Percentiles rank a stretch among this genome's conserved stretches.
Conservation (phyloP, 1,139 yeast genomes). For the Blastobotrys ciferrii region DNA sequence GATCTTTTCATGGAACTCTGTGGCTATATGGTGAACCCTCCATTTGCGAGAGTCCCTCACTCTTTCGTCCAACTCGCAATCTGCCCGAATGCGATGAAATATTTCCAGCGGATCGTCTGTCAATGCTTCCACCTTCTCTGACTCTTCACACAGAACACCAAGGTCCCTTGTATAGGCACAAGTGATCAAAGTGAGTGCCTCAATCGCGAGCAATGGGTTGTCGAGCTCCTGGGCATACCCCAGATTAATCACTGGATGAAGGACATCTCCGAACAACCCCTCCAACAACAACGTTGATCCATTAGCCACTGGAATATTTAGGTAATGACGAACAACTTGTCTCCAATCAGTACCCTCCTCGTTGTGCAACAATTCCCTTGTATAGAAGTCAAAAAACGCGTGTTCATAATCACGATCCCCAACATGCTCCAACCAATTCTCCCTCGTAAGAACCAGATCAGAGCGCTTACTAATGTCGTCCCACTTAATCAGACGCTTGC, state of each 20-base stretch:
- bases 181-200: conserved; percentile 33
- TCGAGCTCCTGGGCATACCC: conserved; percentile 37
- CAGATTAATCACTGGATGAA: conserved; percentile 36
- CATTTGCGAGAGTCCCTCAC: conserved; percentile 15
- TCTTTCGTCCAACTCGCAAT: conserved; percentile 21
- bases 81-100: conserved; percentile 24
- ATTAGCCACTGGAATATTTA: conserved; percentile 6
- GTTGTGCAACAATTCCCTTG: conserved; percentile 27
- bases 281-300: conserved; percentile 18
- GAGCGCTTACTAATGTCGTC: conserved; percentile 34
- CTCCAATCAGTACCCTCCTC: conserved; percentile 33
- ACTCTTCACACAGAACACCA: conserved; percentile 32
- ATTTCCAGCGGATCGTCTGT: conserved; percentile 23
- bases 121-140: conserved; percentile 23
- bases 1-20: conserved; percentile 18
- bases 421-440: conserved; percentile 32
- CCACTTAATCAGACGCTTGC: conserved; percentile 28
- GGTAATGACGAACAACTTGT: conserved; percentile 24
- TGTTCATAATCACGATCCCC: conserved; percentile 33
- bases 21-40: conserved; percentile 12
- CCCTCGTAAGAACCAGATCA: conserved; percentile 35
- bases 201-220: conserved; percentile 33
- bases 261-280: conserved; percentile 31
- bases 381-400: conserved; percentile 34
- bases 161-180: conserved; percentile 36